Evolutionary conservation across 805 yeast species (phyloP).

Genomic region (Kazachstania taianensis): DNA sequence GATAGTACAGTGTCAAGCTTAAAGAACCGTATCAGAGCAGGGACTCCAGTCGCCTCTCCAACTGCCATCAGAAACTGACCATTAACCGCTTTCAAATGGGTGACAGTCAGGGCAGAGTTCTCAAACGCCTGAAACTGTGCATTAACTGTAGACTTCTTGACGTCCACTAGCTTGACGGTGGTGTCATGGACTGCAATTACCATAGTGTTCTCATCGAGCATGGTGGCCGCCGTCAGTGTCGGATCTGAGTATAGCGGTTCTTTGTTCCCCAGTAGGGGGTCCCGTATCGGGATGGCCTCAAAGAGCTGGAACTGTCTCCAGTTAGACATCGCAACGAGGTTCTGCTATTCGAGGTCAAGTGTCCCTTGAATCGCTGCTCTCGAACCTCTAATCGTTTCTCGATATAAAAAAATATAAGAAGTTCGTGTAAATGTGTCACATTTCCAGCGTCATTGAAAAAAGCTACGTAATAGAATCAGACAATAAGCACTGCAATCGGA

Average conservation of each 20-base stretch:
- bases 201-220: slow-evolving; percentile 43
- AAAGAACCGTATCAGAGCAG: slow-evolving; percentile 65
- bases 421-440: no score
- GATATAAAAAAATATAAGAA: no score
- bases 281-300: slow-evolving; percentile 72
- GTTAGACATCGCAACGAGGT: slow-evolving; percentile 7
- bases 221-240: slow-evolving; percentile 50
- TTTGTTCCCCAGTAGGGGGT: slow-evolving; percentile 58
- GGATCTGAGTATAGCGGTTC: slow-evolving; percentile 74
- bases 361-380: neutral
- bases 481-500: no score
- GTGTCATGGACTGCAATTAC: slow-evolving; percentile 49
- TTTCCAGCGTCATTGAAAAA: no score
- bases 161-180: slow-evolving; percentile 45
- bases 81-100: slow-evolving; percentile 41
- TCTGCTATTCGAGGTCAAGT: neutral
- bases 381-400: no score
- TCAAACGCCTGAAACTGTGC: slow-evolving; percentile 56
- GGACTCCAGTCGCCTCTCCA: slow-evolving; percentile 65
- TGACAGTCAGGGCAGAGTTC: slow-evolving; percentile 46
- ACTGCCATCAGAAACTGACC: slow-evolving; percentile 50
- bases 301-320: slow-evolving; percentile 86
- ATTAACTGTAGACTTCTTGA: slow-evolving; percentile 35
- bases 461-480: no score
- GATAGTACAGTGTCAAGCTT: slow-evolving; percentile 42